Base-by-base conservation (phyloP, 2,329 filamentous ascomycete genomes). In the Aspergillus sp. region DNA sequence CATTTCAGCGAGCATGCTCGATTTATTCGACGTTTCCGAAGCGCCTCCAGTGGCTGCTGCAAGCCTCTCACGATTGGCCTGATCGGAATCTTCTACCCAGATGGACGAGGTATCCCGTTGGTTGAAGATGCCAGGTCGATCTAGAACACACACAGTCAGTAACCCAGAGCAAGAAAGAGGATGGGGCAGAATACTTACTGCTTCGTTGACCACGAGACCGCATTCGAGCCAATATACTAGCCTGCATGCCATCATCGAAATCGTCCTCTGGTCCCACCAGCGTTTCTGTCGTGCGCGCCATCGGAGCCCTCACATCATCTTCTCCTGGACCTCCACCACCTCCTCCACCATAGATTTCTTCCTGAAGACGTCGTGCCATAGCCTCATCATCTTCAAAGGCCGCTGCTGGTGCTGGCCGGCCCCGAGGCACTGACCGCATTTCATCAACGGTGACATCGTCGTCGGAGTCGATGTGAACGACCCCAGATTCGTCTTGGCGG, bases 211-310 rank as follows among this genome's bases (percentile, higher is more conserved):
- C 64, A 48, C 72, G 67, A 45, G 67, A 62, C 53, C 81, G 78
- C 56, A 90, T 67, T 61, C 88, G 83, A 54, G 86, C 78, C 45
- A 86, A 70, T 7, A 89, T 75, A 44, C 81, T 79, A 43, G 78
- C 76, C 50, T 82, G 75, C 64, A 83, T 75, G 17, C 79, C 77
- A 43, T 75, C 77, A 32, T 76, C 72, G 33, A 71, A 70, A 54
- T 77, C 79, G 30, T 74, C 74, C 10, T 74, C 79, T 1, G 88
- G 88, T 2, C 85, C 90, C 7, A 96, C 84, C 45, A 98, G 78
- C 0, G 90, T 95, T 71, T 98, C 93, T 10, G 88, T 94, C 23
- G 87, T 95, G 59, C 89, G 81, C 41, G 85, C 88, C 69, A 98
- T 94, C 7, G 93, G 93, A 43, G 93, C 93, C 61, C 93, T 80